These are phyloP conservation scores for Inga laurina DNA, from an alignment of 306 rosid genomes.

Conservation along the genomic window DNA sequence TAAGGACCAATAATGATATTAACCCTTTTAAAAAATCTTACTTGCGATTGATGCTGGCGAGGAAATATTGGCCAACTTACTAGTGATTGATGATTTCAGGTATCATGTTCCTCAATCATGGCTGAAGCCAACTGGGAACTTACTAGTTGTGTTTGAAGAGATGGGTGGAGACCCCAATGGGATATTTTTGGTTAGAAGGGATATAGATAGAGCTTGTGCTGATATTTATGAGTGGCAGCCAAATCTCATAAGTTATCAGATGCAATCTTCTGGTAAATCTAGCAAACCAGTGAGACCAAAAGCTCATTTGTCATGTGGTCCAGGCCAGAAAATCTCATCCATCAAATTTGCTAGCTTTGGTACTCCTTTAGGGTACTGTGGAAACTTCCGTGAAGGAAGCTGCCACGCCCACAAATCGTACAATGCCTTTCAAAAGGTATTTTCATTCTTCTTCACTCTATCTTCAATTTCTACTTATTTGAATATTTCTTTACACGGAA, in stretches of 20 bases:
- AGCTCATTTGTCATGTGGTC: slow-evolving; percentile 80
- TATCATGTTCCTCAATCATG: slow-evolving; percentile 96
- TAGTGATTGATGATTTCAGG: slow-evolving; percentile 56
- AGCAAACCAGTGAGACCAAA: slow-evolving; percentile 78
- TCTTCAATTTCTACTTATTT: not conserved
- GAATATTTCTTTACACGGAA: not conserved
- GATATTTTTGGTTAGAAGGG: slow-evolving; percentile 77
- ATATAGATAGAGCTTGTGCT: slow-evolving; percentile 79
- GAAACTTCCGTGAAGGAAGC: slow-evolving; percentile 82
- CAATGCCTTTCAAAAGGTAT: slow-evolving; percentile 80
- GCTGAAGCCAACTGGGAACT: slow-evolving; percentile 86
- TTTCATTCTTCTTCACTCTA: slow-evolving; percentile 6
- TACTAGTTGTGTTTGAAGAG: slow-evolving; percentile 93
- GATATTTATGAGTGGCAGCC: slow-evolving; percentile 98
- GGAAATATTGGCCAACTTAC: slow-evolving; percentile 28
- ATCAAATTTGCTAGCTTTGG: slow-evolving; percentile 97
- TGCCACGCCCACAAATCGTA: slow-evolving; percentile 95
- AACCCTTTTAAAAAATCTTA: too few species aligned
- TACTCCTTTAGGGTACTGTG: slow-evolving; percentile 83
- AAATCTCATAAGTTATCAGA: slow-evolving; percentile 65
- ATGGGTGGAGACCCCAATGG: slow-evolving; percentile 92
- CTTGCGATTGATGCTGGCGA: not conserved
- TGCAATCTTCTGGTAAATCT: slow-evolving; percentile 79
- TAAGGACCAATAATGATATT: too few species aligned
- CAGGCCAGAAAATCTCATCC: slow-evolving; percentile 82